These are phyloP conservation scores for Metschnikowia koreensis DNA, from an alignment of 805 yeast genomes.

Conservation along the genomic window DNA sequence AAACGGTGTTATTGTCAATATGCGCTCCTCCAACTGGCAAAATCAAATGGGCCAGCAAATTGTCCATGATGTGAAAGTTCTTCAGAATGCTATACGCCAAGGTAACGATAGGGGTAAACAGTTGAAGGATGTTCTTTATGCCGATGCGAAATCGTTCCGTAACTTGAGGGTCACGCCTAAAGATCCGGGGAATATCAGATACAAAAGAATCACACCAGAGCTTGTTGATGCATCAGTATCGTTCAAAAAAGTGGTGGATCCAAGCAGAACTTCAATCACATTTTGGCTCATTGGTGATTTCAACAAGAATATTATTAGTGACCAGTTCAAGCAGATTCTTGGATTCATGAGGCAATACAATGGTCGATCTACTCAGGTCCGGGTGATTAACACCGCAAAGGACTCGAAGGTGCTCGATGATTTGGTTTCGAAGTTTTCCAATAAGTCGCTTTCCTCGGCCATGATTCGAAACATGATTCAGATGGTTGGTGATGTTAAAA, in stretches of 20 bases:
- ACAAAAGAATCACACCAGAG: constrained; percentile 28
- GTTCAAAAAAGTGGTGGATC: constrained; percentile 17
- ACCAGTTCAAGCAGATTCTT: constrained; percentile 45
- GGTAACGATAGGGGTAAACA: constrained; percentile 24
- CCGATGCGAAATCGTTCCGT: constrained; percentile 42
- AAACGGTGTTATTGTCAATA: constrained; percentile 67
- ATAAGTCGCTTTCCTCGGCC: constrained; percentile 26
- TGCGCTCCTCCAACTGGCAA: constrained; percentile 54
- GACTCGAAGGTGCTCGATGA: constrained; percentile 3
- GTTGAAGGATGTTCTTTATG: constrained; percentile 43
- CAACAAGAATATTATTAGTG: constrained; percentile 30
- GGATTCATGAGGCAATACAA: constrained; percentile 22
- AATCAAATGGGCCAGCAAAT: constrained; percentile 51
- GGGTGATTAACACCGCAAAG: constrained; percentile 28
- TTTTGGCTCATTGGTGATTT: constrained; percentile 64
- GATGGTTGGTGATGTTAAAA: constrained; percentile 10
- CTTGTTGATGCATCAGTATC: constrained; percentile 24
- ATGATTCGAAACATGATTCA: constrained; percentile 51
- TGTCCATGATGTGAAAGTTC: constrained; percentile 46
- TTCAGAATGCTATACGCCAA: constrained; percentile 27
- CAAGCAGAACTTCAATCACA: constrained; percentile 41
- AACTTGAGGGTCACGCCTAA: constrained; percentile 40
- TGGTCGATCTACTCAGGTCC: constrained; percentile 35
- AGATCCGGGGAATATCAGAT: constrained; percentile 32
- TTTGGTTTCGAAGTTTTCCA: constrained; percentile 10